Evolutionary conservation across 805 yeast species (phyloP).

Genomic region (Nakazawaea anatomiae): DNA sequence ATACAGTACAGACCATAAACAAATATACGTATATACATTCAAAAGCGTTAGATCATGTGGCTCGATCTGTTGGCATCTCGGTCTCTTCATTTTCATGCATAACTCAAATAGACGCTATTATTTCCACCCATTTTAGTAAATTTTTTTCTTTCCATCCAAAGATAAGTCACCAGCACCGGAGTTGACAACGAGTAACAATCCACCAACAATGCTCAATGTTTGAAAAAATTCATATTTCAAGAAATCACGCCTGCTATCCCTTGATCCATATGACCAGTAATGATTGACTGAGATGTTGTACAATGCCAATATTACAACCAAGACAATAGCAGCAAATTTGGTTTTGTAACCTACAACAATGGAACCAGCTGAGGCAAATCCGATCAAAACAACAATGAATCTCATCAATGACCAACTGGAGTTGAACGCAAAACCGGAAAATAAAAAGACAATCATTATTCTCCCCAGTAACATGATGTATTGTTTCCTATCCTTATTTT

Average conservation of each 20-base stretch:
- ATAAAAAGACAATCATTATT: conserved; percentile 75
- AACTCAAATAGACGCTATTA: not conserved
- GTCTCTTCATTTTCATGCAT: not conserved
- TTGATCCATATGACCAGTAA: conserved; percentile 75
- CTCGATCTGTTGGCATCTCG: not conserved
- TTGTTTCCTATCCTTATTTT: conserved; percentile 68
- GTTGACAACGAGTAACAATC: conserved; percentile 80
- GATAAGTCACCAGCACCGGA: conserved; percentile 96
- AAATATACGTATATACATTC: too few species aligned
- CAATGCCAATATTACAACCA: conserved; percentile 62
- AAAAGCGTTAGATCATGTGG: too few species aligned
- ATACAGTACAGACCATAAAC: too few species aligned
- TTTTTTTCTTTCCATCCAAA: conserved; percentile 92
- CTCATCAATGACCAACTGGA: conserved; percentile 67
- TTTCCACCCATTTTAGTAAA: conserved; percentile 39
- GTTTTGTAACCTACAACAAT: conserved; percentile 93
- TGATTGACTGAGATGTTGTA: conserved; percentile 80
- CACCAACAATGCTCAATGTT: conserved; percentile 92
- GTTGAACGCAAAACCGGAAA: conserved; percentile 76
- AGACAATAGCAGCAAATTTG: conserved; percentile 71
- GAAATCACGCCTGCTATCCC: conserved; percentile 79
- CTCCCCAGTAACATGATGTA: conserved; percentile 86
- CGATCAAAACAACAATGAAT: conserved; percentile 59
- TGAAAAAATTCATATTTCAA: conserved; percentile 92
- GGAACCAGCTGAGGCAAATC: conserved; percentile 63